phyloP scores from a whole-genome alignment of 495 filamentous ascomycete species.

The Extremus antarcticus region DNA sequence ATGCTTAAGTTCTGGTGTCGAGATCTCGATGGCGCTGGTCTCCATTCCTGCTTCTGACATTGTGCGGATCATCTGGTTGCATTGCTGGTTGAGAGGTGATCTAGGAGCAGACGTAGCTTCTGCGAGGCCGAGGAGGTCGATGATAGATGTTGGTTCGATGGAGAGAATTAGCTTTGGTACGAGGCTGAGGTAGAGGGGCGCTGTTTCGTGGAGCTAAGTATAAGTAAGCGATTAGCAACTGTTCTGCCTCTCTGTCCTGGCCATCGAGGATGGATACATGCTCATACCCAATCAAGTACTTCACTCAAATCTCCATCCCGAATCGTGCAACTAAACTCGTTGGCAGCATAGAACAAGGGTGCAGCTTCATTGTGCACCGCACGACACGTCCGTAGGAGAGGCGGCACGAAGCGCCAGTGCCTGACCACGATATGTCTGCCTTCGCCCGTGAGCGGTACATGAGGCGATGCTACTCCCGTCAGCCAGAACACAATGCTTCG shows the following conservation, averaged over 20 bases:
- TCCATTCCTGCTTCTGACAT: neutral
- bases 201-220: too few relatives aligned
- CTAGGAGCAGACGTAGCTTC: too few relatives aligned
- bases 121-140: neutral
- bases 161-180: neutral
- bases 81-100: neutral
- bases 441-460: neutral
- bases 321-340: neutral
- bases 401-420: constrained; percentile 3
- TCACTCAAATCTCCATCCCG: neutral
- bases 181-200: neutral
- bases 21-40: neutral
- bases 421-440: neutral
- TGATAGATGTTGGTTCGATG: neutral
- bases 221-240: too few relatives aligned
- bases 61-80: neutral
- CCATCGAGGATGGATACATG: too few relatives aligned
- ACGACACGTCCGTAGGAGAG: neutral
- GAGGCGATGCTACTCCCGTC: too few relatives aligned
- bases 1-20: neutral
- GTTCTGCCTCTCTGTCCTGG: too few relatives aligned
- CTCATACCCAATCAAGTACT: neutral
- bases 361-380: constrained; percentile 2
- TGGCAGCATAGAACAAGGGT: constrained; percentile 5
- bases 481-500: too few relatives aligned